Percentiles rank a stretch among this genome's conserved stretches.
Evolutionary conservation across 306 rosid species (phyloP).

Genomic region (Cicer judaicum): DNA sequence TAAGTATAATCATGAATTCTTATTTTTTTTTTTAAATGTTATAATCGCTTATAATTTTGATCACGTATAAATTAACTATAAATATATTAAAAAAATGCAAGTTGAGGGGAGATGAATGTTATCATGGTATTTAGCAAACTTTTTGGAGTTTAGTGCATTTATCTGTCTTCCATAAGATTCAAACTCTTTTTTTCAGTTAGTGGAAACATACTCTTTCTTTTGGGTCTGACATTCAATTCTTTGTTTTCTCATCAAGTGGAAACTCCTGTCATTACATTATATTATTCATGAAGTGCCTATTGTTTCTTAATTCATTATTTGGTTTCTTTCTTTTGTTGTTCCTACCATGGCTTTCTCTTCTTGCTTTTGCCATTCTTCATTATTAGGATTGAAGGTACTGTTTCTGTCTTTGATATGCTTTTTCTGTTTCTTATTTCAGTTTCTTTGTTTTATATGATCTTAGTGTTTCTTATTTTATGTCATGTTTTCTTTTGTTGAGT

Average conservation of each 20-base stretch:
- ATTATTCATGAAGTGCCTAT: constrained; percentile 49
- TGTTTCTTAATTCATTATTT: constrained; percentile 42
- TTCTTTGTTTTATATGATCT: constrained; percentile 27
- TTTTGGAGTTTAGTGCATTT: constrained; percentile 43
- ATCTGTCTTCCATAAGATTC: constrained; percentile 48
- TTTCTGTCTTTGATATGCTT: constrained; percentile 14
- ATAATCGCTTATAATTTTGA: too few relatives aligned
- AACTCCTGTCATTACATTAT: constrained; percentile 32
- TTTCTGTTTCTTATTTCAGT: constrained; percentile 16
- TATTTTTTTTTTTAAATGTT: too few relatives aligned
- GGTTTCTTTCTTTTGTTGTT: constrained; percentile 45
- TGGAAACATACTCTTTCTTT: constrained; percentile 18
- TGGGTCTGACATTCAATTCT: constrained; percentile 1
- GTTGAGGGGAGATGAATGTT: constrained; percentile 25
- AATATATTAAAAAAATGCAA: not conserved
- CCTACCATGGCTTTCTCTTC: constrained; percentile 64
- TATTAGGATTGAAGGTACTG: constrained; percentile 61
- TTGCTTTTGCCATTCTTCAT: constrained; percentile 55
- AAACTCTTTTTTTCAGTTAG: constrained; percentile 37
- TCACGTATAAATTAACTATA: too few relatives aligned
- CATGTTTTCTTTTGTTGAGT: not conserved
- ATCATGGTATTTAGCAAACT: constrained; percentile 23
- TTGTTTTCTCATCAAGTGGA: constrained; percentile 40
- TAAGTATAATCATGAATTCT: too few relatives aligned
- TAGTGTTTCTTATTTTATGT: constrained; percentile 3